Percentiles rank a stretch among this genome's conserved stretches.
Evolutionary conservation across 805 yeast genomes (phyloP).

Genomic region (Candida quercuum): DNA sequence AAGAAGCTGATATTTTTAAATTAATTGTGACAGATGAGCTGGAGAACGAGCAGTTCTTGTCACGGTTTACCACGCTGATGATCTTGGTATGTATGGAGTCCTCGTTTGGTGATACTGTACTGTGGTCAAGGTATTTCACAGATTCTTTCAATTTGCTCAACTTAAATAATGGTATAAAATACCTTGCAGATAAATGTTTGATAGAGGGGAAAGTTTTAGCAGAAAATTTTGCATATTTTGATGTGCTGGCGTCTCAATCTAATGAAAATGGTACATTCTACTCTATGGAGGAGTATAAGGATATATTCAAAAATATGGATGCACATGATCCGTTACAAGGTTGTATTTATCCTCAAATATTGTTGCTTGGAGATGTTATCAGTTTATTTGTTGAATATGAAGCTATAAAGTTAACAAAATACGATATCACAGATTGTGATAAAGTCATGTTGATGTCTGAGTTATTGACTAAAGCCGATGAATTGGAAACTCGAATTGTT

Average conservation of each 20-base stretch:
- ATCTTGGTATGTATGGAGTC: slow-evolving; percentile 2
- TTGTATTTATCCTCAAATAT: slow-evolving; percentile 18
- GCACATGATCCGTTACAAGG: slow-evolving; percentile 24
- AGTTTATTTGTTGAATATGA: slow-evolving; percentile 17
- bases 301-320: background rate
- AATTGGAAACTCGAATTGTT: slow-evolving; percentile 38
- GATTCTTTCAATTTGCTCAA: background rate
- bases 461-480: slow-evolving; percentile 21
- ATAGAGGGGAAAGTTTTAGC: slow-evolving; percentile 11
- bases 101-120: slow-evolving; percentile 2
- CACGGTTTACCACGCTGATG: background rate
- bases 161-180: slow-evolving; percentile 1
- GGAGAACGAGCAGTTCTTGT: slow-evolving; percentile 4
- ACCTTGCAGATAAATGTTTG: background rate
- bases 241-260: slow-evolving; percentile 1
- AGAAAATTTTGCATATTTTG: slow-evolving; percentile 5
- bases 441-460: slow-evolving; percentile 12
- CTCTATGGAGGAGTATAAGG: slow-evolving; percentile 7
- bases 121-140: slow-evolving; percentile 2
- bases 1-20: slow-evolving; percentile 10
- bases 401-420: slow-evolving; percentile 4
- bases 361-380: slow-evolving; percentile 20
- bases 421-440: slow-evolving; percentile 13
- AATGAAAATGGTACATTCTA: slow-evolving; percentile 13
- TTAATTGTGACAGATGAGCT: slow-evolving; percentile 2